Percentiles rank a stretch among this genome's conserved stretches.
Evolutionary conservation across 768 basidiomycete species (phyloP).

Genomic region (Tephrocybe sp.): DNA sequence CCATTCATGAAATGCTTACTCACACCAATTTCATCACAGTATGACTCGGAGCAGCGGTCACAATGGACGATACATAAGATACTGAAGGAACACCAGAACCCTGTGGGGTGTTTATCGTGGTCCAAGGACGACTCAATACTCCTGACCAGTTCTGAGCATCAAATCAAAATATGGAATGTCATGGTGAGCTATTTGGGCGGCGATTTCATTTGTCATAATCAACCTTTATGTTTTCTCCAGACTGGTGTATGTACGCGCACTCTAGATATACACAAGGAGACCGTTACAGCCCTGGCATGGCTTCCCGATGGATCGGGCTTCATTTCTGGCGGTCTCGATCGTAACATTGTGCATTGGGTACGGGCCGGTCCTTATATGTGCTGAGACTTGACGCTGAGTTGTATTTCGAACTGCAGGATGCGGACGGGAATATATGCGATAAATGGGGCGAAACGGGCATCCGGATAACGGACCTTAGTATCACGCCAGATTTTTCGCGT

Average conservation of each 20-base stretch:
- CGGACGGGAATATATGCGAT: conserved; percentile 68
- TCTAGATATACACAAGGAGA: conserved; percentile 72
- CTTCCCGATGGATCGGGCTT: conserved; percentile 87
- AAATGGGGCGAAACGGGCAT: conserved; percentile 70
- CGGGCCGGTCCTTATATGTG: conserved; percentile 6
- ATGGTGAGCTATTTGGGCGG: conserved; percentile 46
- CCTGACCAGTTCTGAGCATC: conserved; percentile 77
- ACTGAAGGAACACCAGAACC: conserved; percentile 73
- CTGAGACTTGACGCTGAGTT: not conserved
- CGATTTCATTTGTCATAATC: not conserved
- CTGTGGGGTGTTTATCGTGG: conserved; percentile 87
- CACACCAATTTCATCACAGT: conserved; percentile 1
- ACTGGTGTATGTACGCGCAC: conserved; percentile 69
- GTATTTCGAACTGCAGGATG: conserved; percentile 46
- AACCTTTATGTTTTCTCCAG: conserved; percentile 35
- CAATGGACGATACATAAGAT: conserved; percentile 57
- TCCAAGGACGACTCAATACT: conserved; percentile 85
- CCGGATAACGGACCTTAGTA: conserved; percentile 82
- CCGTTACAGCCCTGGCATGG: conserved; percentile 86
- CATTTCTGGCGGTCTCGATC: conserved; percentile 85
- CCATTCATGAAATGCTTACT: conserved; percentile 2
- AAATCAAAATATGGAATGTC: conserved; percentile 87
- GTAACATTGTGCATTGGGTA: conserved; percentile 83
- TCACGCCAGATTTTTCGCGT: conserved; percentile 81
- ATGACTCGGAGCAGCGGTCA: conserved; percentile 26